A percentile compares a stretch with the other conserved stretches of the same genome.
Evolutionary conservation across 1,284 basidiomycete species (phyloP).

Genomic region (Melanopsichium pennsylvanicum): DNA sequence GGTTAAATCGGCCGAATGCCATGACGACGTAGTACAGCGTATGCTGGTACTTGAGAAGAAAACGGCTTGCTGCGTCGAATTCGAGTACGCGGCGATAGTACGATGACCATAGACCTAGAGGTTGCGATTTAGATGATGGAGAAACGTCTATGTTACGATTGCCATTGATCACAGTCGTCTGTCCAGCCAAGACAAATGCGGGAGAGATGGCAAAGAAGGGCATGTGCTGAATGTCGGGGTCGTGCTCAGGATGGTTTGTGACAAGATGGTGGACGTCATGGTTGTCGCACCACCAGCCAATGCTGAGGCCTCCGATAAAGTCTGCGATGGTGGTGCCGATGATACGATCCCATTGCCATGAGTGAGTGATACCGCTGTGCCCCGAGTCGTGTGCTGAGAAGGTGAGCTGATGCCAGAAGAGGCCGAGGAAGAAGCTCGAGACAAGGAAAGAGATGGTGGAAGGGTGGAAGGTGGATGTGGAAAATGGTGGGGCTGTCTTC

Average conservation of each 20-base stretch:
- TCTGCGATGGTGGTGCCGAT: conserved; percentile 83
- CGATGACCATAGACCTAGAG: conserved; percentile 78
- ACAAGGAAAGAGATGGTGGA: conserved; percentile 69
- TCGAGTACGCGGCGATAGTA: conserved; percentile 90
- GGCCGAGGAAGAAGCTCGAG: conserved; percentile 80
- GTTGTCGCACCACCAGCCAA: conserved; percentile 98
- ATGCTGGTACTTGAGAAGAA: conserved; percentile 83
- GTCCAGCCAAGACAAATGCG: conserved; percentile 70
- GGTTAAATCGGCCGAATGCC: conserved; percentile 91
- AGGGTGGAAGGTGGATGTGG: not conserved
- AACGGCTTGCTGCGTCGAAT: conserved; percentile 77
- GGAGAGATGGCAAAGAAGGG: conserved; percentile 95
- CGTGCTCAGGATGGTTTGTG: conserved; percentile 96
- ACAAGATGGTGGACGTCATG: conserved; percentile 98
- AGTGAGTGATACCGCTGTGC: conserved; percentile 89
- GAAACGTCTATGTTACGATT: not conserved
- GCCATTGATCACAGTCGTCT: conserved; percentile 30
- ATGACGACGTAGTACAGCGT: conserved; percentile 92
- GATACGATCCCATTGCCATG: conserved; percentile 82
- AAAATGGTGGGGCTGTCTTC: not conserved
- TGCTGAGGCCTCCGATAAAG: conserved; percentile 88
- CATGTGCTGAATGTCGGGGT: conserved; percentile 86
- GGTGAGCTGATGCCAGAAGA: conserved; percentile 93
- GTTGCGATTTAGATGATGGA: not conserved
- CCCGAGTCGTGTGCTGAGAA: conserved; percentile 94